Conservation (phyloP, 1,284 basidiomycete species). For the Mycena sp. region DNA sequence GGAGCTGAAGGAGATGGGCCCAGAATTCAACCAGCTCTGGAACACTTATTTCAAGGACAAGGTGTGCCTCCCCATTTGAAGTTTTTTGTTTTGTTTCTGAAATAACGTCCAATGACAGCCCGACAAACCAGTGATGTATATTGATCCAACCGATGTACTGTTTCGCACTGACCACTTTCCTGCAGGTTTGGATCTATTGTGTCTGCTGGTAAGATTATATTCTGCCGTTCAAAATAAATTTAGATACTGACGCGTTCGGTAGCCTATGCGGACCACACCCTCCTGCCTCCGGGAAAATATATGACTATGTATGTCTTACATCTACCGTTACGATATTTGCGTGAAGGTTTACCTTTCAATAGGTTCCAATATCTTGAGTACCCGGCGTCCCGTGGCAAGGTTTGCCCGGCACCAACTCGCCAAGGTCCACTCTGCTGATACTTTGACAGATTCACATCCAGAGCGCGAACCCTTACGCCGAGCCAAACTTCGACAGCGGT, state of each 20-base stretch:
- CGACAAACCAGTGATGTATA: constrained; percentile 74
- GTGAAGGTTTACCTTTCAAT: constrained; percentile 7
- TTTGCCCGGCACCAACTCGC: constrained; percentile 29
- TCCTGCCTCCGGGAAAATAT: constrained; percentile 76
- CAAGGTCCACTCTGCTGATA: constrained; percentile 28
- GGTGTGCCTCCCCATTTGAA: background rate
- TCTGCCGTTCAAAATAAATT: background rate
- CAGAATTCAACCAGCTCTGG: constrained; percentile 77
- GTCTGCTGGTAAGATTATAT: constrained; percentile 52
- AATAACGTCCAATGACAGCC: constrained; percentile 42
- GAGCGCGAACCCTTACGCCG: constrained; percentile 67
- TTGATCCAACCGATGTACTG: background rate
- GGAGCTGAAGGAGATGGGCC: constrained; percentile 79
- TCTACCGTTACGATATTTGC: background rate
- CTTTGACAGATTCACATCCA: constrained; percentile 65
- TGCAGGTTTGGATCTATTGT: constrained; percentile 71
- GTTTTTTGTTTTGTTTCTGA: background rate
- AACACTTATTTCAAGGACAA: constrained; percentile 78
- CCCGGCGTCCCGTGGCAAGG: constrained; percentile 73
- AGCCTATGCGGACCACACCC: constrained; percentile 75
- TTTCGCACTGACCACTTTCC: background rate
- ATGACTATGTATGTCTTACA: constrained; percentile 64
- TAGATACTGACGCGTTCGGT: constrained; percentile 4
- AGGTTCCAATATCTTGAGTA: constrained; percentile 81
- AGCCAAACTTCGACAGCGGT: constrained; percentile 73